Conservation (phyloP, 2,329 filamentous ascomycete genomes). For the Scedosporium aurantiacum region DNA sequence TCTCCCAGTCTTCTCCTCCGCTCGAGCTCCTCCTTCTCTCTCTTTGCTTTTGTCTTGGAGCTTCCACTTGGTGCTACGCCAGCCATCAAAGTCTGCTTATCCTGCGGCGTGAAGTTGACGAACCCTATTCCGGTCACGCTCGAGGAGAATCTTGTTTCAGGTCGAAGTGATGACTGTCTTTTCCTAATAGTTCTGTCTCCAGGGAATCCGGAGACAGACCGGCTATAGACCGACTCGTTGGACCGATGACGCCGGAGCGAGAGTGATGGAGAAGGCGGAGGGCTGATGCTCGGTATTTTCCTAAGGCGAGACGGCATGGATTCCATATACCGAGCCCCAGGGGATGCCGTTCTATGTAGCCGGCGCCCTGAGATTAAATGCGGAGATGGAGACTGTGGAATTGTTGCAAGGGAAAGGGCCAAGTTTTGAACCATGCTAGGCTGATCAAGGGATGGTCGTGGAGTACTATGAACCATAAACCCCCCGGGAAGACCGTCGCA, state of each 20-base stretch:
- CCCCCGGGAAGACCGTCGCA: background rate
- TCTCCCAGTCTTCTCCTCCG: constrained; percentile 58
- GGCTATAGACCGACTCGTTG: background rate
- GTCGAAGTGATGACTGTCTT: background rate
- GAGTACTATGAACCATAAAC: background rate
- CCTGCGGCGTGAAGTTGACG: constrained; percentile 80
- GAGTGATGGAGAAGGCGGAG: background rate
- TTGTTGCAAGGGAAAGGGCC: background rate
- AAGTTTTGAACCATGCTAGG: background rate
- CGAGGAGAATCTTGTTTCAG: background rate
- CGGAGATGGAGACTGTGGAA: background rate
- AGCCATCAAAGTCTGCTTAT: constrained; percentile 68
- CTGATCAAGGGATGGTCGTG: background rate
- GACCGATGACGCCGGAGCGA: background rate
- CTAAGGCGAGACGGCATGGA: background rate
- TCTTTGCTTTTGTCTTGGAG: constrained; percentile 85
- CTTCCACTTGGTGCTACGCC: constrained; percentile 87
- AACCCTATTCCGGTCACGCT: constrained; percentile 40
- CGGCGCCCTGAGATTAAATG: background rate
- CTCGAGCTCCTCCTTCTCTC: constrained; percentile 80
- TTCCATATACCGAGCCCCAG: background rate
- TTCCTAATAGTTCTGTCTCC: background rate
- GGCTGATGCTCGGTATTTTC: background rate
- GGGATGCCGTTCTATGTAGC: background rate
- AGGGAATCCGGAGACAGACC: background rate